phyloP scores from a whole-genome alignment of 2,329 filamentous ascomycete genomes.

The Diaporthe batatas region DNA sequence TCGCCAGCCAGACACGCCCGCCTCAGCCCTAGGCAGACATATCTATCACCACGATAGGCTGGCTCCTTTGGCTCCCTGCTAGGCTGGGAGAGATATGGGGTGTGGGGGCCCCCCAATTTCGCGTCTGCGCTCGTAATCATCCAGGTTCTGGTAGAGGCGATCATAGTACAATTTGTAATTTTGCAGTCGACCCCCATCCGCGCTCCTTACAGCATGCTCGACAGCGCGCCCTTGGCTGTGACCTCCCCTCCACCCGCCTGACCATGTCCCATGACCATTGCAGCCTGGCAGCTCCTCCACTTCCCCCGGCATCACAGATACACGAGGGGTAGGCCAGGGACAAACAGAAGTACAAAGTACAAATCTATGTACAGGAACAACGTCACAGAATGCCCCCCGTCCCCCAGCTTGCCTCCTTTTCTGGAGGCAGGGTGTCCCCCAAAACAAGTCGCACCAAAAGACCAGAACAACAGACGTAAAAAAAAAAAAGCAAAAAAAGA shows the following conservation, averaged over 20 bases:
- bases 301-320: slow-evolving; percentile 39
- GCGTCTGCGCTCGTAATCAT: neutral
- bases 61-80: neutral
- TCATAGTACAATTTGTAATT: slow-evolving; percentile 29
- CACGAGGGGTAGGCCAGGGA: slow-evolving; percentile 11
- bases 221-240: neutral
- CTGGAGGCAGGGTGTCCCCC: slow-evolving; percentile 18
- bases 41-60: neutral
- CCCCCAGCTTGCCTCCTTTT: slow-evolving; percentile 7
- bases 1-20: slow-evolving; percentile 1
- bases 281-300: slow-evolving; percentile 32
- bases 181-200: slow-evolving; percentile 3
- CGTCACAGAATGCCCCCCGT: neutral
- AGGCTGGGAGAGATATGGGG: neutral
- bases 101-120: neutral
- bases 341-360: slow-evolving; percentile 21
- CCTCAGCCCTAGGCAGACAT: slow-evolving; percentile 13
- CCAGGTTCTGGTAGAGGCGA: neutral
- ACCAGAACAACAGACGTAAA: neutral
- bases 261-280: slow-evolving; percentile 30
- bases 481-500: neutral
- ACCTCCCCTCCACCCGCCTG: slow-evolving; percentile 10
- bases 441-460: slow-evolving; percentile 2
- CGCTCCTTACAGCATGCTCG: neutral
- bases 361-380: slow-evolving; percentile 35